Percentiles rank a stretch among this genome's conserved stretches.
These are phyloP conservation scores for Daldinia caldariorum DNA, from an alignment of 495 filamentous ascomycete genomes.

Conservation along the genomic window DNA sequence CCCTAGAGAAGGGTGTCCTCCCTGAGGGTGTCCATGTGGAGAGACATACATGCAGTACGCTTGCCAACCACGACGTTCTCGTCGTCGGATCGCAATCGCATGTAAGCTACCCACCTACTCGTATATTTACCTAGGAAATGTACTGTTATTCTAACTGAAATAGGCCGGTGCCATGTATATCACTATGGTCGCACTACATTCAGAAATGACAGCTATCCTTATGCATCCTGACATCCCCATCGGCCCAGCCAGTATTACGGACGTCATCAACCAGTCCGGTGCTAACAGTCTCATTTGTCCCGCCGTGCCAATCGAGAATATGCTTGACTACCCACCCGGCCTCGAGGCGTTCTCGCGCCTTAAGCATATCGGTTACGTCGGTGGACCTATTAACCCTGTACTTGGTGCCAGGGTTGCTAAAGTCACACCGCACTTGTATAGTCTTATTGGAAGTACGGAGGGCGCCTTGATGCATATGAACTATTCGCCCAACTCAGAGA, in stretches of 20 bases:
- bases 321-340: slow-evolving; percentile 36
- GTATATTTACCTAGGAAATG: neutral
- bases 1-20: slow-evolving; percentile 30
- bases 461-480: slow-evolving; percentile 40
- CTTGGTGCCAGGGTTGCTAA: slow-evolving; percentile 36
- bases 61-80: slow-evolving; percentile 31
- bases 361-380: slow-evolving; percentile 43
- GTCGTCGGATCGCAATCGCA: slow-evolving; percentile 38
- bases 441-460: slow-evolving; percentile 43
- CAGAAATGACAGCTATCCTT: slow-evolving; percentile 35
- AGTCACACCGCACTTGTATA: slow-evolving; percentile 43
- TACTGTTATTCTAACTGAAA: slow-evolving; percentile 6
- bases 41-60: slow-evolving; percentile 30
- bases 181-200: slow-evolving; percentile 24
- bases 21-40: slow-evolving; percentile 30
- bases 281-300: slow-evolving; percentile 40
- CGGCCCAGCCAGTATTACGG: slow-evolving; percentile 39
- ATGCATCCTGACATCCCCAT: slow-evolving; percentile 37
- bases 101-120: slow-evolving; percentile 24
- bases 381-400: slow-evolving; percentile 44
- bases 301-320: slow-evolving; percentile 42
- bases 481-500: slow-evolving; percentile 31
- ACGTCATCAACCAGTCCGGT: slow-evolving; percentile 35
- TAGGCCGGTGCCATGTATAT: slow-evolving; percentile 37
- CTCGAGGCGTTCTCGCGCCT: slow-evolving; percentile 34